Conservation (phyloP, 2,329 filamentous ascomycete genomes). For the Rhytidhysteron rufulum region DNA sequence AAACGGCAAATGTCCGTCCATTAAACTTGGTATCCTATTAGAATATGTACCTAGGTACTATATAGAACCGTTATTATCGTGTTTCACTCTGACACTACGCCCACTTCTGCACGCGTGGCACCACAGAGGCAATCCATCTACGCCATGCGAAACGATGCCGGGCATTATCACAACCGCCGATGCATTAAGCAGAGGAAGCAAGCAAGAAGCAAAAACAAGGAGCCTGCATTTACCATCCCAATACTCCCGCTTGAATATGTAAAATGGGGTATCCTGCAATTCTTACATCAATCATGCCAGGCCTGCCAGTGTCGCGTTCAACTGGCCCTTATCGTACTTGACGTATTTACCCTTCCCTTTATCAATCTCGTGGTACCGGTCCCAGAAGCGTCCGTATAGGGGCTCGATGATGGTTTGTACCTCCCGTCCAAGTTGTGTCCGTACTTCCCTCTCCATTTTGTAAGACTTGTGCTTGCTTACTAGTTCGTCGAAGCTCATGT, state of each 20-base stretch:
- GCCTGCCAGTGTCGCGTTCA: constrained; percentile 59
- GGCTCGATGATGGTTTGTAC: constrained; percentile 91
- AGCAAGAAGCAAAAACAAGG: no score
- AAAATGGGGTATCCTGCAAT: constrained; percentile 29
- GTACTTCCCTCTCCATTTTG: constrained; percentile 87
- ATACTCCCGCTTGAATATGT: constrained; percentile 10
- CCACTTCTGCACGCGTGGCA: no score
- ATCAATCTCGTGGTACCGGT: constrained; percentile 94
- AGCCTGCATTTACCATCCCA: constrained; percentile 11
- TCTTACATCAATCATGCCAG: constrained; percentile 31
- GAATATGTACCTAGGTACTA: no score
- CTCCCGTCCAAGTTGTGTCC: constrained; percentile 73
- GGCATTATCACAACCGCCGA: no score
- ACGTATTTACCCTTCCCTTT: constrained; percentile 98
- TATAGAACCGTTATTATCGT: no score
- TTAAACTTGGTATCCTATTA: no score
- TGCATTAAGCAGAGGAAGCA: no score
- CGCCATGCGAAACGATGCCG: no score
- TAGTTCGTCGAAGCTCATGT: constrained; percentile 84
- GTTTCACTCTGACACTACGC: no score
- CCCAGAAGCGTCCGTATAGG: constrained; percentile 92
- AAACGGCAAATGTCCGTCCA: no score
- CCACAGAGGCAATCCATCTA: no score
- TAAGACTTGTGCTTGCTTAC: constrained; percentile 76
- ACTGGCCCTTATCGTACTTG: constrained; percentile 86